Evolutionary conservation across 805 yeast genomes (phyloP), one percentile per base, ranked within the genome.

Genomic region (Lipomyces orientalis): DNA sequence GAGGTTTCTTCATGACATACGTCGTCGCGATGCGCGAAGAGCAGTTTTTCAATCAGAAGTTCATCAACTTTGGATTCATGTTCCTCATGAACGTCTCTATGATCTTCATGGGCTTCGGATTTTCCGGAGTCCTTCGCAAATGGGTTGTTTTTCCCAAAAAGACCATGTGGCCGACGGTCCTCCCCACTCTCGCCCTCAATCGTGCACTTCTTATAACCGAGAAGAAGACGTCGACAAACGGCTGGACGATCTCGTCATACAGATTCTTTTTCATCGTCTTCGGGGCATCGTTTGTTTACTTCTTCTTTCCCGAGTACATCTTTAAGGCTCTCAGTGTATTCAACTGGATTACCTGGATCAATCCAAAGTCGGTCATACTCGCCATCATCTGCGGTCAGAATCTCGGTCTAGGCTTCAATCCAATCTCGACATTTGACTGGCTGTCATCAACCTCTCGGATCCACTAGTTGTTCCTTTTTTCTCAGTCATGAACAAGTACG

Each of bases 131-230:
- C 64, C 80, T 84, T 49, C 81, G 89, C 69, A 82, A 84, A 70
- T 80, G 87, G 52, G 80, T 89, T 68, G 88, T 89, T 22, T 83
- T 84, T 65, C 89, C 91, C 2, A 83, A 88, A 5, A 80, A 86
- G 19, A 84, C 87, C 77, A 82, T 88, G 62, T 90, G 93, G 93
- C 94, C 94, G 6, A 76, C 85, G 1, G 84, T 84, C 74, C 81
- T 90, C 74, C 90, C 88, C 61, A 81, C 88, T 3, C 74, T 86
- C 31, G 86, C 90, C 35, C 83, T 88, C 71, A 84, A 86, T 75
- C 59, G 69, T 1, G 61, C 69, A 4, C 57, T 66, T 6, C 61
- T 62, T n/a, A 10, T 60, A 16, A 49, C 68, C 61, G 64, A 73
- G 61, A 57, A 71, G 60, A 33, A 64, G 19, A 37, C 64, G 56